phyloP scores from a whole-genome alignment of 768 basidiomycete genomes.

The Kwoniella bestiolae region DNA sequence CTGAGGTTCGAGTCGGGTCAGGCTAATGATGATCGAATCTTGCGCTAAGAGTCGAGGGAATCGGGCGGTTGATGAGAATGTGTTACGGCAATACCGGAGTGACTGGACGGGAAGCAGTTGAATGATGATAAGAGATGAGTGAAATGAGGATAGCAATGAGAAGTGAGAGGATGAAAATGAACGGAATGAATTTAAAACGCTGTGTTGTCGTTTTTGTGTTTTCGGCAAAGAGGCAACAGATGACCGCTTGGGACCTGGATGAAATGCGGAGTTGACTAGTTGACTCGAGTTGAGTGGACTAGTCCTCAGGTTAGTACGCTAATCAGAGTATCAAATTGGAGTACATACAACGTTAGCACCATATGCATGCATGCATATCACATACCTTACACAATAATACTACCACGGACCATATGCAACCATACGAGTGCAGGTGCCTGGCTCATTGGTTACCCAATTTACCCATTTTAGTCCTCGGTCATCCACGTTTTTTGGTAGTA shows the following conservation, averaged over 20 bases:
- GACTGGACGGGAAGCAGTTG: background rate
- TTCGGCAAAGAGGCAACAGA: background rate
- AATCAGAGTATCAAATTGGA: background rate
- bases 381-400: too few relatives aligned
- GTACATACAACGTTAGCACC: background rate
- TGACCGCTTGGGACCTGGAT: too few relatives aligned
- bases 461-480: background rate
- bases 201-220: background rate
- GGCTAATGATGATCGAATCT: too few relatives aligned
- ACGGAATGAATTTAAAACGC: background rate
- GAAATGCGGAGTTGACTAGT: too few relatives aligned
- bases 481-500: background rate
- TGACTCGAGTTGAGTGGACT: too few relatives aligned
- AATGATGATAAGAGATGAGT: background rate
- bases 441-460: background rate
- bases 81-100: background rate
- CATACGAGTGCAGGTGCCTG: background rate
- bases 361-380: too few relatives aligned
- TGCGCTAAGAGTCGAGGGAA: too few relatives aligned
- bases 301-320: too few relatives aligned
- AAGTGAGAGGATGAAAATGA: background rate
- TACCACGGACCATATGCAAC: too few relatives aligned
- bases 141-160: background rate
- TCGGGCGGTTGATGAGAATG: too few relatives aligned
- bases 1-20: too few relatives aligned